A percentile compares a stretch with the other conserved stretches of the same genome.
Conservation (phyloP, 2,329 filamentous ascomycete species). For the Claviceps lovelessii region DNA sequence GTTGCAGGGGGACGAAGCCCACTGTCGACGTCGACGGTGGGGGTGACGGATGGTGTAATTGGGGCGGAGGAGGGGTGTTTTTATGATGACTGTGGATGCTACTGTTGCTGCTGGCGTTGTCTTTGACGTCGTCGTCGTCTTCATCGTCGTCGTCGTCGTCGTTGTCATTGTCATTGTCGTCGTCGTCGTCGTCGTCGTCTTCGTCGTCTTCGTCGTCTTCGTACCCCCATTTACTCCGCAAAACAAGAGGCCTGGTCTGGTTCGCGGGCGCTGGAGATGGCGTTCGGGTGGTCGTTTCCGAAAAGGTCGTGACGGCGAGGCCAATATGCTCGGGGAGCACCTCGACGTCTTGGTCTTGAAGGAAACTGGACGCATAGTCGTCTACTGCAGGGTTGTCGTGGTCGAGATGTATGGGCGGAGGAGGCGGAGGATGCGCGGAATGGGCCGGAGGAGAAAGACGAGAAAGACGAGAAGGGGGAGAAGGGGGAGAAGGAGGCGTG, state of each 20-base stretch:
- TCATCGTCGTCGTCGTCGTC: neutral
- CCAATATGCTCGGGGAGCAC: constrained; percentile 8
- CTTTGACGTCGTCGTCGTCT: constrained; percentile 21
- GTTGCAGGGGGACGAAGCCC: no score
- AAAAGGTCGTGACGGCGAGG: constrained; percentile 13
- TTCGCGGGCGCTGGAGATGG: constrained; percentile 22
- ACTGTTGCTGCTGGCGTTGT: no score
- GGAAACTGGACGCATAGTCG: constrained; percentile 10
- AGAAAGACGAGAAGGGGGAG: no score
- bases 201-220: neutral
- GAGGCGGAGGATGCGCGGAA: no score
- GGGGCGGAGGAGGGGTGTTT: neutral
- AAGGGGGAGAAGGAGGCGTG: neutral
- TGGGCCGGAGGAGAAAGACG: no score
- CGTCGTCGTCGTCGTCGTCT: no score
- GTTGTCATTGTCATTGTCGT: no score
- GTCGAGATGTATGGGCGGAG: no score
- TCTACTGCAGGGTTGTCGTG: neutral
- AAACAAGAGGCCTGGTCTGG: constrained; percentile 20
- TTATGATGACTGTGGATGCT: constrained; percentile 11
- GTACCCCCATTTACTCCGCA: constrained; percentile 1
- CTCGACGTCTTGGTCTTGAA: constrained; percentile 9
- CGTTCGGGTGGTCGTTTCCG: constrained; percentile 7
- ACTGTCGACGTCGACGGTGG: neutral
- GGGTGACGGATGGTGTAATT: neutral